Base-by-base conservation (phyloP, 2,329 filamentous ascomycete species). In the Thelonectria olida region DNA sequence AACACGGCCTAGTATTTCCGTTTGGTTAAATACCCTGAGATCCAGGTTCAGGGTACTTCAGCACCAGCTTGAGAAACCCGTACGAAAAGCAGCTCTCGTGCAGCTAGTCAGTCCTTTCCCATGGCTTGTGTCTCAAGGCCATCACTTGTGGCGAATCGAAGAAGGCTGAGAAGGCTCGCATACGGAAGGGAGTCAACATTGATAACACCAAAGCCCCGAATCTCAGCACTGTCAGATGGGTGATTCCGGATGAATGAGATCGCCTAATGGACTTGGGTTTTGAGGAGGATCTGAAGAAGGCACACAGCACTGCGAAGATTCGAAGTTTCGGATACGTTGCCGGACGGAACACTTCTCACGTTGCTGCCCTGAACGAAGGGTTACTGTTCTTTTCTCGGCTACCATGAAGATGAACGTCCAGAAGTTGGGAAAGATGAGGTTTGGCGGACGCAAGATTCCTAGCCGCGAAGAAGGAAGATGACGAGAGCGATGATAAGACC, bases 381-480 rank as follows among this genome's bases (percentile, higher is more conserved):
- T 92, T 2, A 98, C 96, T 0, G 85, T 99, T 4, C 85, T 99
- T 3, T 99, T 96, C 76, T 99, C 96, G 4, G 96, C 96, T 3
- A 99, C 96, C 0, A 92, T 99, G 89, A 97, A 97, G 80, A 94
- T 97, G 88, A 96, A 95, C 70, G 96, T 98, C 1, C 94, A 98
- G 75, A 91, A 91, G 69, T 81, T 99, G 6, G 94, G 95, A 41
- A 93, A 97, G 73, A 97, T 98, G 79, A 97, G n/a, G 93, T 81
- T 82, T 99, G 75, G 94, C 96, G 70, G 93, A 98, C 71, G 94
- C 96, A 1, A 86, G 93, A 1, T 93, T 97, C 73, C 90, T 99
- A 68, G 90, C 92, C 54, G 90, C 91, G 0, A 81, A 84, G 28
- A 86, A 86, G 67, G 80, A 80, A 19, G 76, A 81, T 6, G 78